Evolutionary conservation across 1,284 basidiomycete genomes (phyloP), one percentile per base, ranked within the genome.

Genomic region (Puccinia hordei): DNA sequence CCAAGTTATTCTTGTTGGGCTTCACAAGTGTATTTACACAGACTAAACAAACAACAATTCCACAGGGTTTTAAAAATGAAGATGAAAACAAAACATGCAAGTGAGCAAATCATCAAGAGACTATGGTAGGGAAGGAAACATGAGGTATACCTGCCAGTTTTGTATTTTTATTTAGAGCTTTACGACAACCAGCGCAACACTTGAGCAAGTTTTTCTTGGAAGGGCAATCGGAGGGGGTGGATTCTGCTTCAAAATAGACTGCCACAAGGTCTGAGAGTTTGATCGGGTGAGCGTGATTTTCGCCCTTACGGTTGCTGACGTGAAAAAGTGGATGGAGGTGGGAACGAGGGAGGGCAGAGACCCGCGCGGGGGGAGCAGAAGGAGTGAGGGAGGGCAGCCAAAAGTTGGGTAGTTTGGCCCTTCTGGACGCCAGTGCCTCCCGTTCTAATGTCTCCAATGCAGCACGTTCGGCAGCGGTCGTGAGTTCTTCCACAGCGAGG

Each of bases 341-440:
- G 41, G 49, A 63, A 13, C 63, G 24, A 27, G 65, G 65, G 24
- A 57, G 51, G n/a, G 63, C 30, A 6, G 63, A 38, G 53, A 69
- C 15, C 10, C 63, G 65, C 27, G 63, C 59, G 27, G 75, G 65
- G 8, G 75, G 19, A 44, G 75, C 75, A 3, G 63, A 69, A 17
- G 75, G 75, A 57, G 75, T 78, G 19, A 78, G 65, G n/a, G 75
- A 78, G 19, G 75, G 75, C 9, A 78, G 75, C 75, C 75, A 78
- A 78, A 78, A 78, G 61, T 78, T 78, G n/a, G 75, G 65, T 35
- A 78, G n/a, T 59, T 78, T 78, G 30, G 75, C 46, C n/a, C 75
- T 46, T 41, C 61, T 51, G 22, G 75, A 51, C 44, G 33, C 75
- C 12, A 69, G 8, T 30, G 75, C 63, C 55, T 78, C 75, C 22